These are phyloP conservation scores for Fraxinus ornus DNA, from an alignment of 305 asterid species.

Conservation along the genomic window DNA sequence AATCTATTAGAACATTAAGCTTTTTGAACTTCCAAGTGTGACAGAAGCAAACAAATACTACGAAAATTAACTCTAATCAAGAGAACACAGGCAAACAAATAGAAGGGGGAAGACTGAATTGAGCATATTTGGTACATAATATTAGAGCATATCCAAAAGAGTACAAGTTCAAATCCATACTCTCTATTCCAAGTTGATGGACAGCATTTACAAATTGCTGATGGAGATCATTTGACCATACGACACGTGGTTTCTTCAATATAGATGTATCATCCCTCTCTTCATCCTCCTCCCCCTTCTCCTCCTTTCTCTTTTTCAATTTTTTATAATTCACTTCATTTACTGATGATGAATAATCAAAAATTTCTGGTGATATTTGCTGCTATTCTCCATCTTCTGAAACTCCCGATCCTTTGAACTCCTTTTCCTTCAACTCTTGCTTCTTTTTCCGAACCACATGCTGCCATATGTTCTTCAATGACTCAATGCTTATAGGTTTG, in stretches of 20 bases:
- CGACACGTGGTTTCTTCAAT: conserved; percentile 60
- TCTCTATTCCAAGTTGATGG: conserved; percentile 60
- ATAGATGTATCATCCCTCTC: conserved; percentile 51
- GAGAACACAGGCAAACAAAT: not conserved
- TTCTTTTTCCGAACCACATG: conserved; percentile 27
- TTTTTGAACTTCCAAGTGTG: not conserved
- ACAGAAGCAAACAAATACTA: not conserved
- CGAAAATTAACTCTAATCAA: not conserved
- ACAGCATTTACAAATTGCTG: conserved; percentile 64
- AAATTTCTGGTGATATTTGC: conserved; percentile 35
- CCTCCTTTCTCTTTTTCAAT: conserved; percentile 51
- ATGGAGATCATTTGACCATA: conserved; percentile 66
- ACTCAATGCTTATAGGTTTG: conserved; percentile 27
- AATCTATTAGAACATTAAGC: too few relatives aligned
- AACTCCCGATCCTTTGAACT: conserved; percentile 19
- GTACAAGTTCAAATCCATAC: conserved; percentile 36
- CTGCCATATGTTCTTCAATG: conserved; percentile 28
- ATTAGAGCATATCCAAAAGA: not conserved
- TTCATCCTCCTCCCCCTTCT: conserved; percentile 57
- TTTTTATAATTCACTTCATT: conserved; percentile 45
- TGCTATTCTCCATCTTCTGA: conserved; percentile 42
- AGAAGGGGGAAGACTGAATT: not conserved
- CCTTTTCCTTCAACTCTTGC: conserved; percentile 14
- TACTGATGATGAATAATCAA: conserved; percentile 44
- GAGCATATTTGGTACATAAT: not conserved